Conservation (phyloP, 2,329 filamentous ascomycete genomes). For the Didymellaceae sp. region DNA sequence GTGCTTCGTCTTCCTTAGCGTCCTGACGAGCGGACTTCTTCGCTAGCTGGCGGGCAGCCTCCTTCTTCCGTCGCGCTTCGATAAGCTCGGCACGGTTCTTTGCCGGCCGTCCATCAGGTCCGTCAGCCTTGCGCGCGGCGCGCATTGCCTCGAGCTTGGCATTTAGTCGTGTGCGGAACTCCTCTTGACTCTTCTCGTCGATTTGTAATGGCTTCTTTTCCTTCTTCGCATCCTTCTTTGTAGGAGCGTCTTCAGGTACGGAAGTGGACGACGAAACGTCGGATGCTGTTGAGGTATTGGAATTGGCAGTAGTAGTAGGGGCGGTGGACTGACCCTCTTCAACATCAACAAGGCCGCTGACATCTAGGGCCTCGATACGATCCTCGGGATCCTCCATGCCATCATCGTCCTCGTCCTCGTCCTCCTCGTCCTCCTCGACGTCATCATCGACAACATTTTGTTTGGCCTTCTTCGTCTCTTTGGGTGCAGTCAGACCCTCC, state of each 20-base stretch:
- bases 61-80: slow-evolving; percentile 85
- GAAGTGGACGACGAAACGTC: slow-evolving; percentile 57
- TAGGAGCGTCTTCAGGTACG: slow-evolving; percentile 40
- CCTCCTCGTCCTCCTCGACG: slow-evolving; percentile 21
- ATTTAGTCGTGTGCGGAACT: slow-evolving; percentile 78
- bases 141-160: slow-evolving; percentile 86
- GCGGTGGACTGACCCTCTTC: slow-evolving; percentile 42
- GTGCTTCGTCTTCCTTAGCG: slow-evolving; percentile 80
- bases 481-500: slow-evolving; percentile 28
- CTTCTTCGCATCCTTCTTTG: slow-evolving; percentile 39
- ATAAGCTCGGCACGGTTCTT: slow-evolving; percentile 90
- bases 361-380: slow-evolving; percentile 43
- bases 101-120: slow-evolving; percentile 79
- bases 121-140: slow-evolving; percentile 85
- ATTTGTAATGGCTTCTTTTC: slow-evolving; percentile 41
- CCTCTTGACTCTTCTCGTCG: slow-evolving; percentile 66
- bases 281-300: slow-evolving; percentile 50
- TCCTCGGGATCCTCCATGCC: slow-evolving; percentile 39
- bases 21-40: slow-evolving; percentile 84
- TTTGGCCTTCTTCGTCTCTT: slow-evolving; percentile 34
- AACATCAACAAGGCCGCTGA: slow-evolving; percentile 45
- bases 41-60: slow-evolving; percentile 82
- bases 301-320: slow-evolving; percentile 42
- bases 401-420: slow-evolving; percentile 27
- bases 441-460: slow-evolving; percentile 37